A percentile compares a stretch with the other conserved stretches of the same genome.
Evolutionary conservation across 345 rosid genomes (phyloP).

Genomic region (Rhodamnia argentea): DNA sequence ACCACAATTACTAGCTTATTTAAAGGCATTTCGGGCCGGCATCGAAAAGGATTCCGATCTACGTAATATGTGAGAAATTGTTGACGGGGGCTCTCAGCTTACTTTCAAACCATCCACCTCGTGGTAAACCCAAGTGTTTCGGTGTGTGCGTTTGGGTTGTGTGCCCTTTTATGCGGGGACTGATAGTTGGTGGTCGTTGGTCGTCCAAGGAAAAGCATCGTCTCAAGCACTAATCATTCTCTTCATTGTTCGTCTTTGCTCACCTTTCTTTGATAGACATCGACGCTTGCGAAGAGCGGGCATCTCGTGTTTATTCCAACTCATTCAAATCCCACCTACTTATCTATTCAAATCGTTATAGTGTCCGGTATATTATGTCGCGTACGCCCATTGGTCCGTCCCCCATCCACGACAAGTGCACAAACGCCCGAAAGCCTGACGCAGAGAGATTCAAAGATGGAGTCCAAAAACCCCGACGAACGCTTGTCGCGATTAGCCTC

Average conservation of each 20-base stretch:
- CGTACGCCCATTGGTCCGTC: neutral
- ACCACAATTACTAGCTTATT: neutral
- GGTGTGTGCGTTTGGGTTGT: neutral
- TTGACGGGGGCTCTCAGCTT: neutral
- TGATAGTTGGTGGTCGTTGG: neutral
- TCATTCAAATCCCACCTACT: neutral
- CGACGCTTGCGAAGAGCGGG: neutral
- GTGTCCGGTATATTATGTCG: neutral
- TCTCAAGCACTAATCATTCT: neutral
- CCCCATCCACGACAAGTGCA: neutral
- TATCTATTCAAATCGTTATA: neutral
- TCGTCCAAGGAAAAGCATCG: neutral
- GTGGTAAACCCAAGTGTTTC: neutral
- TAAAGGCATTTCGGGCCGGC: neutral
- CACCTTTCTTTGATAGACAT: neutral
- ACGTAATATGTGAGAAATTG: neutral
- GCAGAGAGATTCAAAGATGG: neutral
- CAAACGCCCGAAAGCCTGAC: neutral
- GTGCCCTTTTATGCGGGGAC: neutral
- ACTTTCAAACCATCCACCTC: neutral
- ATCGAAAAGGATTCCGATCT: neutral
- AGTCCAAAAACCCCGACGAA: neutral
- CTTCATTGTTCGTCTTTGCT: neutral
- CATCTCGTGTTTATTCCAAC: neutral
- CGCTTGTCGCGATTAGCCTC: neutral